Base-by-base conservation (phyloP, 371 early-diverging fungal genomes). In the Funneliformis caledonium region DNA sequence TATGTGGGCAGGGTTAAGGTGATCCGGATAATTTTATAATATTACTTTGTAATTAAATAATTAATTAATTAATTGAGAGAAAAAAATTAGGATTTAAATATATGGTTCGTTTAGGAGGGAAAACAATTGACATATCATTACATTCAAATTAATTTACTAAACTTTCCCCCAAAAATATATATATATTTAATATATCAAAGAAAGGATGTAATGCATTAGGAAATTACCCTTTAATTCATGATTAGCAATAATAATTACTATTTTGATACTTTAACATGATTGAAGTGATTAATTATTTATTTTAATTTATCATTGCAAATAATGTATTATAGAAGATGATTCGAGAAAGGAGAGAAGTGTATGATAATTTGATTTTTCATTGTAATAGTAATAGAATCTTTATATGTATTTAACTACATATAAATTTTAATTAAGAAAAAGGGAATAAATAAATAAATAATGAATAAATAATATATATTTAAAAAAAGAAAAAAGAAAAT, bases 1-100 rank as follows among this genome's bases (percentile, higher is more conserved):
- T 67, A 87, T 92, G 43, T 93, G 92, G 91, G 83, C 88, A n/a
- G 87, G 85, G 11, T 65, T 82, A 12, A 83, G 86, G 31, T 84
- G 83, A 45, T 19, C 56, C 56, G 16, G 56, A 56, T 5, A 4
- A 16, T 19, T 16, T 80, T 80, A 37, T 37, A 37, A 37, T 37
- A 37, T 37, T 37, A 37, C 37, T 37, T 37, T 37, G 37, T 37
- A 37, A 37, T 69, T 72, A 60, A 3, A 7, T 6, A 26, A 11
- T 19, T 77, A 26, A 5, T 22, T 56, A 19, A 19, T 56, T 56
- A 19, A 19, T 52, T 52, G 12, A 16, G 6, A 52, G 4, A 52
- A 52, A 52, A 16, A 16, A 3, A 19, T 3, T 19, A 19, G 56
- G 56, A n/a, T 19, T 56, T 56, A 19, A 19, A 19, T 56, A 56